A percentile compares a stretch with the other conserved stretches of the same genome.
These are phyloP conservation scores for Phytomonas serpens DNA, from an alignment of 208 protist species.

Conservation along the genomic window DNA sequence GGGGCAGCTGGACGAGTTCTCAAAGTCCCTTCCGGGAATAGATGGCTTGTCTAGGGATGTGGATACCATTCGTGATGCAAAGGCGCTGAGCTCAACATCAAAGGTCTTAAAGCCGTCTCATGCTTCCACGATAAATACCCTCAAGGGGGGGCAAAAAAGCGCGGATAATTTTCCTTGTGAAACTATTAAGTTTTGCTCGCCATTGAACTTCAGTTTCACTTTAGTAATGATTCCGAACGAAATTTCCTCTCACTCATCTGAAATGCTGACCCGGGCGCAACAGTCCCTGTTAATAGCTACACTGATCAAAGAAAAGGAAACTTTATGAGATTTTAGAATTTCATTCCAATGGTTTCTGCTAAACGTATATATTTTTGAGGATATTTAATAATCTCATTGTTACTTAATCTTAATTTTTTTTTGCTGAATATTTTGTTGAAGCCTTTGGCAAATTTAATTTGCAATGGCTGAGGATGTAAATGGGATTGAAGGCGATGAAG, in stretches of 20 bases:
- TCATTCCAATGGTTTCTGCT: not conserved
- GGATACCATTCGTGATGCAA: not conserved
- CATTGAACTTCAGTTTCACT: conserved; percentile 8
- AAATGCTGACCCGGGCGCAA: conserved; percentile 4
- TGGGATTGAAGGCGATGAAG: not conserved
- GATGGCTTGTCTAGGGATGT: not conserved
- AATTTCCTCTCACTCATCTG: not conserved
- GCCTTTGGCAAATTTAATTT: not conserved
- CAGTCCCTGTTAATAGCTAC: not conserved
- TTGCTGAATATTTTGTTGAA: not conserved
- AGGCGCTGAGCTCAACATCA: not conserved
- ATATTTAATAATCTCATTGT: not conserved
- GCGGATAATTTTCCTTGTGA: not conserved
- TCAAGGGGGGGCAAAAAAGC: not conserved
- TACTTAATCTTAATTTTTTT: not conserved
- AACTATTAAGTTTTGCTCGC: not conserved
- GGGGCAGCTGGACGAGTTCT: not conserved
- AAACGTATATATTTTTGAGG: not conserved
- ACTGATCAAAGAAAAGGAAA: not conserved
- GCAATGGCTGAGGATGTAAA: not conserved
- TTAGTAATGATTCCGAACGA: conserved; percentile 5
- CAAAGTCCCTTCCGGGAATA: not conserved
- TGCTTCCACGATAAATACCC: not conserved
- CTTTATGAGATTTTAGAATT: conserved; percentile 1
- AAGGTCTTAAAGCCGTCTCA: not conserved